Conservation (phyloP, 495 filamentous ascomycete genomes). For the Tetracladium marchalianum region DNA sequence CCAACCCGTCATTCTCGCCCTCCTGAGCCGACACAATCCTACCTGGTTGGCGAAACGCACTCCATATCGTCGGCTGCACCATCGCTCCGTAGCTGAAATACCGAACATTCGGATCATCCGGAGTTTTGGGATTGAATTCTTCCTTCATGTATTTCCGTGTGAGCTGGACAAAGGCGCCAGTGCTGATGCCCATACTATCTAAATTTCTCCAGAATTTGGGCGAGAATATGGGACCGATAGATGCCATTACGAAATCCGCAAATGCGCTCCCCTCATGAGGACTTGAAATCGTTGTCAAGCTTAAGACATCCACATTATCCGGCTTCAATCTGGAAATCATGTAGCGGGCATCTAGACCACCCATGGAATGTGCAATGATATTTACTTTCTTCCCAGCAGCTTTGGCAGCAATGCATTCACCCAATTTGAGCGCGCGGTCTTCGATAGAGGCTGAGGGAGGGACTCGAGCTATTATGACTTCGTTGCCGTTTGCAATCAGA, state of each 20-base stretch:
- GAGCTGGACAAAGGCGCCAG: constrained; percentile 76
- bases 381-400: constrained; percentile 70
- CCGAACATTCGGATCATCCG: constrained; percentile 60
- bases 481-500: constrained; percentile 55
- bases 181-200: constrained; percentile 58
- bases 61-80: constrained; percentile 55
- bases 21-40: constrained; percentile 57
- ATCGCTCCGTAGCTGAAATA: constrained; percentile 91
- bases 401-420: constrained; percentile 50
- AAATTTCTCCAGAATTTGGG: constrained; percentile 62
- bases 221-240: constrained; percentile 52
- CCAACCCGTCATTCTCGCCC: constrained; percentile 86
- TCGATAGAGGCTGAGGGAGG: constrained; percentile 75
- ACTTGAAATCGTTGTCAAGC: constrained; percentile 79
- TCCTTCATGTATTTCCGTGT: constrained; percentile 73
- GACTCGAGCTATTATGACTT: constrained; percentile 75
- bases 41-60: constrained; percentile 66
- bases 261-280: constrained; percentile 81
- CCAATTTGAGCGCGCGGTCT: constrained; percentile 57
- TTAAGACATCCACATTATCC: constrained; percentile 42
- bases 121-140: constrained; percentile 73
- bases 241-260: constrained; percentile 72
- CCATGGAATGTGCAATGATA: constrained; percentile 69
- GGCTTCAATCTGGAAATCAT: constrained; percentile 79
- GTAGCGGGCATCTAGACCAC: constrained; percentile 83